Percentiles rank a stretch among this genome's conserved stretches.
These are phyloP conservation scores for Solanum habrochaites DNA, from an alignment of 257 asterid species.

Conservation along the genomic window DNA sequence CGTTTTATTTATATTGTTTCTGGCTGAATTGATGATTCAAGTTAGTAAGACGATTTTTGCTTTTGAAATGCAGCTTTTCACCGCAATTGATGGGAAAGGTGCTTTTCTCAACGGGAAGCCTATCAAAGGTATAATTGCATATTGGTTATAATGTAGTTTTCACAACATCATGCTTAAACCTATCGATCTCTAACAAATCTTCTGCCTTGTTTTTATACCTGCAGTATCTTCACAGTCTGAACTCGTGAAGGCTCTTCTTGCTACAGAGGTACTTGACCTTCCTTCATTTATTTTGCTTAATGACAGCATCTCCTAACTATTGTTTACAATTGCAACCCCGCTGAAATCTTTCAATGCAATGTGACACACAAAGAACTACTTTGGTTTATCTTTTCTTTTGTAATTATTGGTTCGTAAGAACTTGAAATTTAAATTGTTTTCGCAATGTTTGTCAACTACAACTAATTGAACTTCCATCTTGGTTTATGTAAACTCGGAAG, in stretches of 20 bases:
- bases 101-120: constrained; percentile 70
- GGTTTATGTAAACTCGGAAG: neutral
- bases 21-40: neutral
- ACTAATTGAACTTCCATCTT: neutral
- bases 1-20: neutral
- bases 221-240: constrained; percentile 77
- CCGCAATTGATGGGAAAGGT: constrained; percentile 62
- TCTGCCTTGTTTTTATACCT: constrained; percentile 1
- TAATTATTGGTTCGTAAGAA: neutral
- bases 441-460: neutral
- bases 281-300: neutral
- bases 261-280: constrained; percentile 51
- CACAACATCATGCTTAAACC: neutral
- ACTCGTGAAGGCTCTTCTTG: constrained; percentile 79
- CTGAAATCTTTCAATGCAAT: neutral
- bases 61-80: constrained; percentile 52
- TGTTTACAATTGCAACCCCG: neutral
- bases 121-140: constrained; percentile 36
- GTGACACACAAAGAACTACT: neutral
- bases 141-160: neutral
- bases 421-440: neutral
- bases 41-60: neutral
- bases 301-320: neutral
- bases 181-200: neutral
- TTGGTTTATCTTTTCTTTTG: neutral